These are phyloP conservation scores for Remersonia thermophila DNA, from an alignment of 2,329 filamentous ascomycete species.

Conservation along the genomic window DNA sequence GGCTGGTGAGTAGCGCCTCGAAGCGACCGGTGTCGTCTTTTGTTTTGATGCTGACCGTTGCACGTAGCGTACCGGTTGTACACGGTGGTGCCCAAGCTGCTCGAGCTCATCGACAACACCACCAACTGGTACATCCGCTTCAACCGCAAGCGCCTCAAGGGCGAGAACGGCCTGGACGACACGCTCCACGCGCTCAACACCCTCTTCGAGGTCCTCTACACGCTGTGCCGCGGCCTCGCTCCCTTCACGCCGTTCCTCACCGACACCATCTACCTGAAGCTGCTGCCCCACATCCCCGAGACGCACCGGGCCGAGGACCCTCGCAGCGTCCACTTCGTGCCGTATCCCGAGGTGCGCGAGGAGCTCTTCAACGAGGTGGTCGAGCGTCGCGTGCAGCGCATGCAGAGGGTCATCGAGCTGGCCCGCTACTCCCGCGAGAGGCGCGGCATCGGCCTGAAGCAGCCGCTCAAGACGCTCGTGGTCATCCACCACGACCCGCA, in stretches of 20 bases:
- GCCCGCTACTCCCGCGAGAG: conserved; percentile 77
- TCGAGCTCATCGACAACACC: conserved; percentile 79
- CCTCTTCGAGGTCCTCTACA: conserved; percentile 86
- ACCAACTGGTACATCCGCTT: conserved; percentile 99
- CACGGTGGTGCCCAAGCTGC: conserved; percentile 77
- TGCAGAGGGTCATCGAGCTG: conserved; percentile 94
- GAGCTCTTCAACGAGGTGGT: conserved; percentile 80
- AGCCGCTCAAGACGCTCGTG: conserved; percentile 76
- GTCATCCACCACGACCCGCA: conserved; percentile 75
- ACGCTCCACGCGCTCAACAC: conserved; percentile 87
- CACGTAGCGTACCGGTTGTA: conserved; percentile 59
- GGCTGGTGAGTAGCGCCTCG: conserved; percentile 44
- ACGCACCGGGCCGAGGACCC: conserved; percentile 54
- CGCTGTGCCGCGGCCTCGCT: conserved; percentile 73
- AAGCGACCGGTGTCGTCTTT: neutral
- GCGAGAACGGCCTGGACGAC: conserved; percentile 73
- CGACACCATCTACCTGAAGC: conserved; percentile 81
- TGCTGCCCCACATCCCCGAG: conserved; percentile 71
- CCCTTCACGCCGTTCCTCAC: conserved; percentile 94
- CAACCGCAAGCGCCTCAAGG: conserved; percentile 83
- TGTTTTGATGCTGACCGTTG: conserved; percentile 7
- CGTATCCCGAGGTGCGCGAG: conserved; percentile 77
- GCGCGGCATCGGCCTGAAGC: conserved; percentile 75
- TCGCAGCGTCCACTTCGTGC: conserved; percentile 82
- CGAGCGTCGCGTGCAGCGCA: conserved; percentile 74